These are phyloP conservation scores for Panicum miliaceum DNA, from an alignment of 176 grass and related monocot species.

Conservation along the genomic window DNA sequence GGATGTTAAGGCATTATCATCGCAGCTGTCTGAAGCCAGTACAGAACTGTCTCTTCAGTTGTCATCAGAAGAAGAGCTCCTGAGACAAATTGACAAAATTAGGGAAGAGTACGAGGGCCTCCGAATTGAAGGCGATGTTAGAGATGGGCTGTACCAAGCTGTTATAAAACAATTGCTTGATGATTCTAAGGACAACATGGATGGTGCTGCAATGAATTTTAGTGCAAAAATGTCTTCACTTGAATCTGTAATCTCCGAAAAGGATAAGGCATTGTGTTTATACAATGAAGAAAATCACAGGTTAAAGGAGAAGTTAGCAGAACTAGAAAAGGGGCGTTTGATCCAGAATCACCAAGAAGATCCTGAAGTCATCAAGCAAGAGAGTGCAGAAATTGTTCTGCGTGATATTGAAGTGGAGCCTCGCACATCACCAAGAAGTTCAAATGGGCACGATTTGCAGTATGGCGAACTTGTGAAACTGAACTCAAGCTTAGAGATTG, in stretches of 20 bases:
- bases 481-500: conserved; percentile 44
- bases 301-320: conserved; percentile 61
- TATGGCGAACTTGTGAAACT: conserved; percentile 54
- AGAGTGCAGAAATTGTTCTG: conserved; percentile 51
- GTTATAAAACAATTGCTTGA: conserved; percentile 71
- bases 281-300: conserved; percentile 64
- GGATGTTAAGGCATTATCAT: conserved; percentile 70
- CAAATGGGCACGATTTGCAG: conserved; percentile 32
- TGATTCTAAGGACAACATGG: conserved; percentile 61
- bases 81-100: conserved; percentile 68
- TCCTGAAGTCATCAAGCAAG: conserved; percentile 54
- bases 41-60: conserved; percentile 61
- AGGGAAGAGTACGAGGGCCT: conserved; percentile 63
- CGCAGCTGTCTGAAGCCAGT: conserved; percentile 63
- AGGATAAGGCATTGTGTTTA: conserved; percentile 57
- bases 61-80: conserved; percentile 52
- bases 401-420: conserved; percentile 54
- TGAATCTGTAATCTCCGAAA: conserved; percentile 59
- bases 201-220: conserved; percentile 49
- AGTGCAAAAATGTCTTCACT: conserved; percentile 54
- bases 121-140: conserved; percentile 63
- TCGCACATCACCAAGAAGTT: conserved; percentile 35
- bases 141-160: conserved; percentile 60
- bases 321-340: conserved; percentile 30
- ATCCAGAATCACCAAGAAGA: conserved; percentile 47